A percentile compares a stretch with the other conserved stretches of the same genome.
Evolutionary conservation across 768 basidiomycete genomes (phyloP).

Genomic region (Naganishia vishniacii): DNA sequence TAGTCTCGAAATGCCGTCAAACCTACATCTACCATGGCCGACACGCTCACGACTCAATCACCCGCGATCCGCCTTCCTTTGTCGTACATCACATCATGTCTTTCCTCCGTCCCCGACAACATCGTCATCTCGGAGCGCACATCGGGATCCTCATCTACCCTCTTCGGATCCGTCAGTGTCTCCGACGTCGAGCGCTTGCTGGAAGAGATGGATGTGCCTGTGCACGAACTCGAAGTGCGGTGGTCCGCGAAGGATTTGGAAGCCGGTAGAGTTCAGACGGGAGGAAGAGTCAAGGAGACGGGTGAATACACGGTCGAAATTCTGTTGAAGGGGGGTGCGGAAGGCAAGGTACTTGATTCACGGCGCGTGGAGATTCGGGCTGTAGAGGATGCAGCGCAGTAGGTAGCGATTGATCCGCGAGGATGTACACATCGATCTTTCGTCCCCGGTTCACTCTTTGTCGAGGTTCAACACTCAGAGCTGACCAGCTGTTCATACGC

Average conservation of each 20-base stretch:
- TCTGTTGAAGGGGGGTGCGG: constrained; percentile 15
- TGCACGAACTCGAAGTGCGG: constrained; percentile 14
- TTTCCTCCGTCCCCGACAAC: constrained; percentile 1
- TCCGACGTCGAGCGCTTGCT: constrained; percentile 9
- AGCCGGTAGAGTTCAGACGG: constrained; percentile 8
- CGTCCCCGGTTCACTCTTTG: too few species aligned
- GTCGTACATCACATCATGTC: background rate
- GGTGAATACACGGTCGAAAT: constrained; percentile 16
- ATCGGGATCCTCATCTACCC: constrained; percentile 8
- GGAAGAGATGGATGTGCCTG: background rate
- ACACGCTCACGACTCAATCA: background rate
- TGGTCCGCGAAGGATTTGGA: constrained; percentile 17
- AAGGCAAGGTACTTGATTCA: constrained; percentile 11
- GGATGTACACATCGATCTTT: too few species aligned
- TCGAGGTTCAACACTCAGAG: too few species aligned
- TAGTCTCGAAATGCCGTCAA: background rate
- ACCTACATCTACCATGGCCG: background rate
- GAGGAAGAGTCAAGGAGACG: constrained; percentile 14
- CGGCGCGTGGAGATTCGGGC: constrained; percentile 15
- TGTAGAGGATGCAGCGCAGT: constrained; percentile 10
- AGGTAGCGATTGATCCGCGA: too few species aligned
- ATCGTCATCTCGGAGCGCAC: constrained; percentile 12
- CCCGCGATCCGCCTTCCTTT: constrained; percentile 3
- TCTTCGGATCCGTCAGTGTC: constrained; percentile 16
- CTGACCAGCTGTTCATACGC: too few species aligned